Base-by-base conservation (phyloP, 768 basidiomycete genomes). In the Suillus lakei region DNA sequence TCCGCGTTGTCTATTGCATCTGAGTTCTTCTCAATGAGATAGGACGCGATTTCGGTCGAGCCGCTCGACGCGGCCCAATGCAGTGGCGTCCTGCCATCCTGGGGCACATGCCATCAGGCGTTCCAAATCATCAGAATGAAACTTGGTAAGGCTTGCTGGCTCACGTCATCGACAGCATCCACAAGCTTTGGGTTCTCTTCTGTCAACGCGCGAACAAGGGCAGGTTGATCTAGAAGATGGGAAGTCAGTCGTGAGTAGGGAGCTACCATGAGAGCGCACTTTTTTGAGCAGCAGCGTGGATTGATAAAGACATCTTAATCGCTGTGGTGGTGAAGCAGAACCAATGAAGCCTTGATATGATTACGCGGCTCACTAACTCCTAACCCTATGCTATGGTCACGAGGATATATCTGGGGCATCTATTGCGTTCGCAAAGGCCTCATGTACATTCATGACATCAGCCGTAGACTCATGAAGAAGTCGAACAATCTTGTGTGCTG, bases 21-120 rank as follows among this genome's bases (percentile, higher is more conserved):
- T 30, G 89, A 89, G 66, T 86, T 83, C 69, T 88, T 86, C 76
- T 88, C 89, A 64, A 94, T 80, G 68, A 95, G 82, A 75, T 87
- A 91, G 62, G 85, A 81, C 34, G 74, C 83, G 67, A 92, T 87
- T 62, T 92, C 91, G 63, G 86, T 74, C 46, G 89, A 84, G 60
- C 91, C 92, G 23, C 87, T 87, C 13, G 89, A 89, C 15, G 92
- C 88, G 64, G 92, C 91, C 92, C 92, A 94, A 71, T 95, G 93
- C n/a, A 95, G 78, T 10, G 93, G 85, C 0, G 93, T 92, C 39
- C 93, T 83, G 44, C 84, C 89, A 74, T 95, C 93, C 92, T 93
- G 65, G 61, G 53, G 23, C 15, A 21, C 41, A 62, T 6, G 26
- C 4, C 4, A 26, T 60, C 30, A 48, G 61, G 32, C 12, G 34